These are phyloP conservation scores for Chenopodium berlandieri DNA, from an alignment of 148 eudicot genomes.

Conservation along the genomic window DNA sequence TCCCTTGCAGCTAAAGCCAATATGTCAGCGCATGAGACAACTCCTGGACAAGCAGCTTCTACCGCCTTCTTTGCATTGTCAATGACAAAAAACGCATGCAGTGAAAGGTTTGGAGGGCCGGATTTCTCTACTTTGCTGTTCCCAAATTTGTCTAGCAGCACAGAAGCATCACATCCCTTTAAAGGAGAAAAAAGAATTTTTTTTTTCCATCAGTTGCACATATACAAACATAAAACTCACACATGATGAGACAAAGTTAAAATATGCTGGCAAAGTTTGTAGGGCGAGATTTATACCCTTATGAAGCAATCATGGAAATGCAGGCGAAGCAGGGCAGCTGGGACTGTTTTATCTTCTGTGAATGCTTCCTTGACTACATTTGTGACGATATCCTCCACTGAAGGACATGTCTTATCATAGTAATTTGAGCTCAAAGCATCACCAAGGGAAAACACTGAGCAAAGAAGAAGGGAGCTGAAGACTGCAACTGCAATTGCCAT, in stretches of 20 bases:
- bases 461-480: conserved; percentile 37
- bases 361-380: conserved; percentile 43
- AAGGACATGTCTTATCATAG: conserved; percentile 64
- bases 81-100: conserved; percentile 77
- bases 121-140: conserved; percentile 61
- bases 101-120: conserved; percentile 66
- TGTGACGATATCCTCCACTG: conserved; percentile 46
- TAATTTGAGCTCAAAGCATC: conserved; percentile 59
- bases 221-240: background rate
- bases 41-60: conserved; percentile 69
- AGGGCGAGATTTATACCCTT: conserved; percentile 42
- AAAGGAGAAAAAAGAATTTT: background rate
- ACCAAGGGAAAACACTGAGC: conserved; percentile 28
- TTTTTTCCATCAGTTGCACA: background rate
- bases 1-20: conserved; percentile 90
- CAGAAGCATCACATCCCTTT: conserved; percentile 92
- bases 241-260: too few relatives aligned
- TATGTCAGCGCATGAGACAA: conserved; percentile 90
- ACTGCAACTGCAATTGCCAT: conserved; percentile 40
- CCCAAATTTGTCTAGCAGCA: conserved; percentile 58
- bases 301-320: conserved; percentile 94
- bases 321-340: conserved; percentile 82
- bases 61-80: conserved; percentile 67
- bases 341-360: conserved; percentile 51
- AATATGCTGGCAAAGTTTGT: background rate